phyloP scores from a whole-genome alignment of 1,284 basidiomycete genomes.

The Puccinia triticina region DNA sequence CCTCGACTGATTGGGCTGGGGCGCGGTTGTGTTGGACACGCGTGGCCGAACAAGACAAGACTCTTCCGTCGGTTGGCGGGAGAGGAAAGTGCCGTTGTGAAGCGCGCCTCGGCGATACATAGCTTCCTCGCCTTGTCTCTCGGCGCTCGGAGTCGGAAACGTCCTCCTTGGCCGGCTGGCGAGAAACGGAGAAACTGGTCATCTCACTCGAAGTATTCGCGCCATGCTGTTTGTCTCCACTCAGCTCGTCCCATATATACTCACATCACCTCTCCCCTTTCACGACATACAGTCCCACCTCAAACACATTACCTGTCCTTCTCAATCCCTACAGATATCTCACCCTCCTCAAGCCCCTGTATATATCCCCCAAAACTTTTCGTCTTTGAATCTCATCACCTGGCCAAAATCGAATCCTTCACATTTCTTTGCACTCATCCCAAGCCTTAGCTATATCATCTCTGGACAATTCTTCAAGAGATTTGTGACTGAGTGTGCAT shows the following conservation, averaged over 20 bases:
- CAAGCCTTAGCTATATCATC: background rate
- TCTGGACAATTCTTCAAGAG: background rate
- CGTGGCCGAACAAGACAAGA: too few species aligned
- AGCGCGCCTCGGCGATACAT: background rate
- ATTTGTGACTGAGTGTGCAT: background rate
- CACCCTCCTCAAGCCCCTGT: background rate
- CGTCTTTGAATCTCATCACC: background rate
- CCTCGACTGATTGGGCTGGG: background rate
- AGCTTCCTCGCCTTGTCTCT: background rate
- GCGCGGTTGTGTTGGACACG: too few species aligned
- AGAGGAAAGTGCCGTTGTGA: too few species aligned
- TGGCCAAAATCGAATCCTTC: background rate
- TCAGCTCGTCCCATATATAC: too few species aligned
- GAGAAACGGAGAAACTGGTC: background rate
- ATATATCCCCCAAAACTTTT: background rate
- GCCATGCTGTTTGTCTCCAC: too few species aligned
- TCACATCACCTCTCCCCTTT: background rate
- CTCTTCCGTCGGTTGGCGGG: too few species aligned
- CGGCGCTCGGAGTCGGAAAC: background rate
- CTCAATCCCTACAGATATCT: too few species aligned
- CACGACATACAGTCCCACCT: too few species aligned
- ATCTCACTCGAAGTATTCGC: background rate
- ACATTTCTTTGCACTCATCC: background rate
- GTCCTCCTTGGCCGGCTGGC: background rate
- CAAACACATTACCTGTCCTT: too few species aligned